Base-by-base conservation (phyloP, 1,284 basidiomycete species). In the Fomitopsis pinicola region DNA sequence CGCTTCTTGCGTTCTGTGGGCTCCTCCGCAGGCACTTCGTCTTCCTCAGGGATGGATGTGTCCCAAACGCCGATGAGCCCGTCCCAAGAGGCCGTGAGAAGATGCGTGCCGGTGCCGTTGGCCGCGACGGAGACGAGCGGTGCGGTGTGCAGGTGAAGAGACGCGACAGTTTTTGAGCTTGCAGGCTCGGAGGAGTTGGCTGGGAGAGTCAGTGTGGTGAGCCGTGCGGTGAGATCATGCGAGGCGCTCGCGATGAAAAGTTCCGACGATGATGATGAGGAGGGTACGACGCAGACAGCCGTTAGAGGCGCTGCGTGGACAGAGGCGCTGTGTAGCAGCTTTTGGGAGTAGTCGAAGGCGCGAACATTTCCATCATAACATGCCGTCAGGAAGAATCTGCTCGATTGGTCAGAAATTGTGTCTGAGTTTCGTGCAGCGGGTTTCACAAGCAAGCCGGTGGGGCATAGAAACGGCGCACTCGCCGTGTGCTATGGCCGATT, bases 71-170 rank as follows among this genome's bases (percentile, higher is more conserved):
- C 91, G 57, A 97, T 81, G 19, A 90, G 76, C 5, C 82, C 80
- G 69, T 95, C 94, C 91, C 92, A 94, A 0, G 88, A 89, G 0
- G 88, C 82, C 0, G 90, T 91, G 35, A 95, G 76, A 26, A 95
- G 76, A 60, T 86, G 82, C 2, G 79, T 76, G 2, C 87, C 88
- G 0, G 78, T 69, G 1, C 76, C 55, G 66, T 85, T 83, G 2
- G 83, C 71, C 0, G 85, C 71, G 54, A 95, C 79, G 14, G 86
- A 87, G 0, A 93, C 89, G 46, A 94, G 76, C 1, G 90, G 85
- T 0, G 82, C 82, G 4, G 86, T 91, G 75, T 96, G 92, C 5
- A 95, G 79, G 69, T 92, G 86, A 0, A 92, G 80, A 0, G 84
- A 84, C 1, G 89, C 81, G 7, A 90, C 75, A 0, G 80, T 69